Percentiles rank a stretch among this genome's conserved stretches.
Conservation (phyloP, 345 rosid genomes). For the Eucalyptus globulus region DNA sequence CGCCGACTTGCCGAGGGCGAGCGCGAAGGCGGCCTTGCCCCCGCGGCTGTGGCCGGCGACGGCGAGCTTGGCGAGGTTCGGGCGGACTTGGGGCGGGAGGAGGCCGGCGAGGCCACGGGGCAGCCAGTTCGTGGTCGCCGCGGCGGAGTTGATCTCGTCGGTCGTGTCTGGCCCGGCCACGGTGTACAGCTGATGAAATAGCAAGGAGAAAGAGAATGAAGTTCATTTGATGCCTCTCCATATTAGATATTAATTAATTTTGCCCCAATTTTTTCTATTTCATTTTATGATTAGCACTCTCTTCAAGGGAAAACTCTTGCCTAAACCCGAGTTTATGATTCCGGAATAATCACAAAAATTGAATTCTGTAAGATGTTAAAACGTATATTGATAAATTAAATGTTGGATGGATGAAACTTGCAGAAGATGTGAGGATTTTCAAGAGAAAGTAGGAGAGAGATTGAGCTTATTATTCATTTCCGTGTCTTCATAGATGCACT, state of each 20-base stretch:
- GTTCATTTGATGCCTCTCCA: neutral
- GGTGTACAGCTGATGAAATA: conserved; percentile 12
- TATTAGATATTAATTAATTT: neutral
- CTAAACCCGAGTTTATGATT: neutral
- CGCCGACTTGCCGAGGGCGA: conserved; percentile 33
- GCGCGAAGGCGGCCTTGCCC: conserved; percentile 72
- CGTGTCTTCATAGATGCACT: rapidly evolving
- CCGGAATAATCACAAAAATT: neutral
- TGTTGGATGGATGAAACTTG: rapidly evolving
- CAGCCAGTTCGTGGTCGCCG: conserved; percentile 48
- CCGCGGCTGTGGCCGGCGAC: conserved; percentile 91
- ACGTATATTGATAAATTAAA: neutral
- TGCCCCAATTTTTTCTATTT: neutral
- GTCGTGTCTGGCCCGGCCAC: conserved; percentile 61
- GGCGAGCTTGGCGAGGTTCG: conserved; percentile 44
- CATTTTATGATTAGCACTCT: neutral
- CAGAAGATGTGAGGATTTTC: rapidly evolving
- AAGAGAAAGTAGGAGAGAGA: neutral
- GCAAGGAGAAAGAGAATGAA: neutral
- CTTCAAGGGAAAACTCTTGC: neutral
- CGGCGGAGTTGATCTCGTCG: conserved; percentile 52
- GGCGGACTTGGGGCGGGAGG: conserved; percentile 47
- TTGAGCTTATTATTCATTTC: rapidly evolving
- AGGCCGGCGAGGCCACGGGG: conserved; percentile 20
- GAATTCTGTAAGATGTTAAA: neutral